These are phyloP conservation scores for Aspergillus sp. DNA, from an alignment of 2,329 filamentous ascomycete genomes.

Conservation along the genomic window DNA sequence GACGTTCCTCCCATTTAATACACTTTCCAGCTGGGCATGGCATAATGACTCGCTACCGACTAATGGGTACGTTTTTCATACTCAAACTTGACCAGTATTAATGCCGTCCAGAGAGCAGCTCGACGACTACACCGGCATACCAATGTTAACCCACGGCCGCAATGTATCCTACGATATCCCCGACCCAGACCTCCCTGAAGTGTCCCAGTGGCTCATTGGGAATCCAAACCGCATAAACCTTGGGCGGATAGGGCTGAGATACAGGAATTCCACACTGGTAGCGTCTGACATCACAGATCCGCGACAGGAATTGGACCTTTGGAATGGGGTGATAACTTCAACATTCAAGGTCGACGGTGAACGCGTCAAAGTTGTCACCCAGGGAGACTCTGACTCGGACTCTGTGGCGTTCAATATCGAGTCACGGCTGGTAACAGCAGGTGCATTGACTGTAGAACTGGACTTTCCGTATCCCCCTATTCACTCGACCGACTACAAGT, in stretches of 20 bases:
- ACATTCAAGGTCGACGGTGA: slow-evolving; percentile 9
- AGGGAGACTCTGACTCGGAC: slow-evolving; percentile 15
- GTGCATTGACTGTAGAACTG: slow-evolving; percentile 11
- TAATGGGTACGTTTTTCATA: slow-evolving; percentile 6
- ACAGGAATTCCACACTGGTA: background rate
- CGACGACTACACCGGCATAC: slow-evolving; percentile 10
- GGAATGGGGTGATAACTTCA: slow-evolving; percentile 14
- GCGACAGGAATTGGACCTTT: slow-evolving; percentile 13
- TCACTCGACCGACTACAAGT: slow-evolving; percentile 17
- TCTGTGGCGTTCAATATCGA: slow-evolving; percentile 6
- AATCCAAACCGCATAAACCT: slow-evolving; percentile 19
- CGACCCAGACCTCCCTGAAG: slow-evolving; percentile 11
- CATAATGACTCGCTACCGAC: slow-evolving; percentile 16
- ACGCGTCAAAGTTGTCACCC: slow-evolving; percentile 10
- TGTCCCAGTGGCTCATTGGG: slow-evolving; percentile 16
- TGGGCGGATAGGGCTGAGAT: slow-evolving; percentile 13
- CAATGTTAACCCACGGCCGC: slow-evolving; percentile 12
- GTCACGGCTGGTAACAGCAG: background rate
- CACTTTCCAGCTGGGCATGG: slow-evolving; percentile 18
- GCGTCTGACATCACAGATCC: slow-evolving; percentile 6
- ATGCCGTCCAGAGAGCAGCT: background rate
- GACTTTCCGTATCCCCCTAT: slow-evolving; percentile 17
- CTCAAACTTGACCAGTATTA: too few relatives aligned
- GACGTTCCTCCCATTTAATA: slow-evolving; percentile 18
- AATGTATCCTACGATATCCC: slow-evolving; percentile 19